Percentiles rank a stretch among this genome's conserved stretches.
Conservation (phyloP, 305 asterid genomes). For the Salvia sclarea region DNA sequence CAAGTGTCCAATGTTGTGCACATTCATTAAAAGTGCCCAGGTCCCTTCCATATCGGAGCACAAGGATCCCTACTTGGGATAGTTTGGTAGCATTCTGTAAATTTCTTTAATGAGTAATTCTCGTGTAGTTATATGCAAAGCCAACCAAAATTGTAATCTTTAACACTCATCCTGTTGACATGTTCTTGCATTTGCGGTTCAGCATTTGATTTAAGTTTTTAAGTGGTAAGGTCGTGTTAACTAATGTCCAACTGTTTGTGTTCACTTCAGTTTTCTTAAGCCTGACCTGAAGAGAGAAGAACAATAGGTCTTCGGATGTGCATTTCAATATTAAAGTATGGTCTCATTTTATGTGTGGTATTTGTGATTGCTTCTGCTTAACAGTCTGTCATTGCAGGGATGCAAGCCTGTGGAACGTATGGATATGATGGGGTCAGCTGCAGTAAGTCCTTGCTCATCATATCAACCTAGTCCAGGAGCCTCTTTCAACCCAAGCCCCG, state of each 20-base stretch:
- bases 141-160: background rate
- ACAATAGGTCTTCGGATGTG: background rate
- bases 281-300: background rate
- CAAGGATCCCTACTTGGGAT: background rate
- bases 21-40: constrained; percentile 16
- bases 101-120: constrained; percentile 6
- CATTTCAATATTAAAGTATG: background rate
- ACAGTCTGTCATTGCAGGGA: constrained; percentile 55
- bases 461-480: constrained; percentile 87
- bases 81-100: background rate
- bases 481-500: constrained; percentile 82
- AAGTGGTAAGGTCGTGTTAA: background rate
- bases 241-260: background rate
- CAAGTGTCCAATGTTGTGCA: constrained; percentile 17
- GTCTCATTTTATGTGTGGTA: background rate
- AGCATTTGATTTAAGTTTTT: background rate
- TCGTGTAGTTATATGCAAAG: background rate
- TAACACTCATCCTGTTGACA: background rate
- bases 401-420: constrained; percentile 79
- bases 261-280: background rate
- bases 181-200: background rate
- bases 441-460: constrained; percentile 80
- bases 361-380: constrained; percentile 2
- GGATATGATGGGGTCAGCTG: constrained; percentile 66
- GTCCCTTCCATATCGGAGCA: constrained; percentile 10